Conservation (phyloP, 257 asterid species). For the Perilla frutescens region DNA sequence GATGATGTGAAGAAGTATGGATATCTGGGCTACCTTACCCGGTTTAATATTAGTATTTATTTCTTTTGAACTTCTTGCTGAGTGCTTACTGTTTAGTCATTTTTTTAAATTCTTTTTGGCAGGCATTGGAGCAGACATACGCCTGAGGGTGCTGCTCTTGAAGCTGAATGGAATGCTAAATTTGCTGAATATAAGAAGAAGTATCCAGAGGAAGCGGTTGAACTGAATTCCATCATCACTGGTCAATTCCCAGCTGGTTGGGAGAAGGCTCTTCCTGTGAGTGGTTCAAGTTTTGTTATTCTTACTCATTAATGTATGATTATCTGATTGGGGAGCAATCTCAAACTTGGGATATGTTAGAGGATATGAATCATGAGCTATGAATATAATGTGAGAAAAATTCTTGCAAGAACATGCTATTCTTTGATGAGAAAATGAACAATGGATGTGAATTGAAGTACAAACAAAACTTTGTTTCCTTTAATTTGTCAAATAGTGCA, state of each 20-base stretch:
- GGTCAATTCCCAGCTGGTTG: conserved; percentile 80
- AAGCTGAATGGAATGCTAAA: conserved; percentile 92
- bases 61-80: neutral
- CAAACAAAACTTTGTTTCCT: neutral
- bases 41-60: conserved; percentile 6
- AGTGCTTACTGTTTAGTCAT: conserved; percentile 29
- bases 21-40: conserved; percentile 8
- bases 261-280: conserved; percentile 90
- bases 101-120: conserved; percentile 30
- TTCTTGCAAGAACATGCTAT: neutral
- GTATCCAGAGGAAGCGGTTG: conserved; percentile 81
- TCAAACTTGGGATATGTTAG: neutral
- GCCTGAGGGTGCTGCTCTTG: conserved; percentile 81
- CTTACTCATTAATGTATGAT: neutral
- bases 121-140: conserved; percentile 93
- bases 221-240: conserved; percentile 65
- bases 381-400: neutral
- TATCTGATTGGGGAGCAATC: neutral
- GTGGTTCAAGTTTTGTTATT: conserved; percentile 37
- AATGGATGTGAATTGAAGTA: neutral
- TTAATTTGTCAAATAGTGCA: neutral
- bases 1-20: conserved; percentile 91
- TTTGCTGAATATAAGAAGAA: conserved; percentile 88
- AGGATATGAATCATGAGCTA: neutral
- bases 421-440: conserved; percentile 6